Base-by-base conservation (phyloP, 108 stramenopile genomes). In the Nannochloropsis granulata region DNA sequence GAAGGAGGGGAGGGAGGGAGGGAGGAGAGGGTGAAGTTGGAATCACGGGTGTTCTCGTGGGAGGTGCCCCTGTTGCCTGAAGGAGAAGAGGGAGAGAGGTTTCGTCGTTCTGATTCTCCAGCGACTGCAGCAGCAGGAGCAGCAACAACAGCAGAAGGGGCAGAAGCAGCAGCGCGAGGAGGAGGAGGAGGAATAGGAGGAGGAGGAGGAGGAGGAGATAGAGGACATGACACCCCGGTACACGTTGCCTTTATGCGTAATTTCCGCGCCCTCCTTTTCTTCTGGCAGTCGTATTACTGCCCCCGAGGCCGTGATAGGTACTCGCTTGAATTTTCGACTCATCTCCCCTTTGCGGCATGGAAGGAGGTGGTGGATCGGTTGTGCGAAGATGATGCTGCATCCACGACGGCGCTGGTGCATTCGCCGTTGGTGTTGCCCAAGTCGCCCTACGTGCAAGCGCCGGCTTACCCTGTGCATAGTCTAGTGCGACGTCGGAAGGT, bases 261-360 rank as follows among this genome's bases (percentile, higher is more conserved):
- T 71, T 94, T 94, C 82, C 92, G 93, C 14, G 92, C 93, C 79
- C 89, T 95, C 34, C 89, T 94, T 43, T 94, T 93, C 93, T 95
- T 94, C 84, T 95, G 95, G 95, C 82, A 86, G 10, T 92, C 94
- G 83, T 95, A 94, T 89, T 95, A 95, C 88, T 87, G 92, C 12
- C 94, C 93, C 81, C 85, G 95, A 21, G 95, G 95, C 12, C 90
- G 95, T 12, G 95, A 95, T 86, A 86, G 95, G 12, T 86, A 94
- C 78, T 92, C 92, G 24, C 86, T 95, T 43, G 95, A 95, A 84
- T 95, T 94, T 83, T 93, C 93, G 12, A 93, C 93, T 2, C 95
- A 93, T 84, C 79, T 95, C 80, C 85, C 94, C 79, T 95, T 95
- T 82, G 89, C 89, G 26, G 93, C 93, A 86, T 95, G 94, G 94